Evolutionary conservation across 2,329 filamentous ascomycete genomes (phyloP).

Genomic region (Lecanicillium sp.): DNA sequence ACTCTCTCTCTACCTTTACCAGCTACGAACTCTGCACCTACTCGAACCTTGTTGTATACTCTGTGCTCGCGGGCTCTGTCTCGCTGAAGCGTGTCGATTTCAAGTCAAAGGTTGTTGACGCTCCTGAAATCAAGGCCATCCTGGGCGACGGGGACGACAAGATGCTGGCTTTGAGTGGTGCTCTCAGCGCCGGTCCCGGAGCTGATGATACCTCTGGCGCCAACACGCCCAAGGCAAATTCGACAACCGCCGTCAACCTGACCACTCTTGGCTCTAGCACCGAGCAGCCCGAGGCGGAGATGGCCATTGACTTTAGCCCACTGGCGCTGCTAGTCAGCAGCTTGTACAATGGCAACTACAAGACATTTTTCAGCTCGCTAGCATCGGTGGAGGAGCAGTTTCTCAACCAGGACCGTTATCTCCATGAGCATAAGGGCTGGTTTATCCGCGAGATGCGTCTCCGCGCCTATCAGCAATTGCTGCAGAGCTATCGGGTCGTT

Average conservation of each 20-base stretch:
- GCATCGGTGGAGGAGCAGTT: constrained; percentile 90
- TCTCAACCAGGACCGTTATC: constrained; percentile 86
- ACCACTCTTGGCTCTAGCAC: constrained; percentile 68
- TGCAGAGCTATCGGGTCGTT: constrained; percentile 95
- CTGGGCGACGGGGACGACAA: constrained; percentile 86
- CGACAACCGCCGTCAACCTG: constrained; percentile 72
- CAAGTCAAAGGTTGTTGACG: constrained; percentile 97
- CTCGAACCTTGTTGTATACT: constrained; percentile 88
- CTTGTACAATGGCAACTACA: constrained; percentile 90
- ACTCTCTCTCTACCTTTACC: constrained; percentile 96
- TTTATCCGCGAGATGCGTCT: constrained; percentile 98
- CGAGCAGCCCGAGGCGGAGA: constrained; percentile 70
- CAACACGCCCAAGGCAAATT: constrained; percentile 39
- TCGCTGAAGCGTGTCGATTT: constrained; percentile 96
- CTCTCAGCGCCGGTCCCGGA: constrained; percentile 71
- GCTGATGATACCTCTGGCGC: constrained; percentile 68
- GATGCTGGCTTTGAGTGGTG: constrained; percentile 71
- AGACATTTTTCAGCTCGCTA: constrained; percentile 84
- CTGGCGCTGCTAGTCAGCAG: constrained; percentile 83
- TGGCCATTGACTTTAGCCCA: constrained; percentile 79
- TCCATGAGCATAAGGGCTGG: constrained; percentile 94
- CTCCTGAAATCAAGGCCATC: constrained; percentile 95
- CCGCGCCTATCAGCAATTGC: constrained; percentile 89
- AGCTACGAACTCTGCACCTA: constrained; percentile 98
- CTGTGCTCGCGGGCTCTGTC: constrained; percentile 87